These are phyloP conservation scores for Macrolepiota fuliginosa DNA, from an alignment of 768 basidiomycete species.

Conservation along the genomic window DNA sequence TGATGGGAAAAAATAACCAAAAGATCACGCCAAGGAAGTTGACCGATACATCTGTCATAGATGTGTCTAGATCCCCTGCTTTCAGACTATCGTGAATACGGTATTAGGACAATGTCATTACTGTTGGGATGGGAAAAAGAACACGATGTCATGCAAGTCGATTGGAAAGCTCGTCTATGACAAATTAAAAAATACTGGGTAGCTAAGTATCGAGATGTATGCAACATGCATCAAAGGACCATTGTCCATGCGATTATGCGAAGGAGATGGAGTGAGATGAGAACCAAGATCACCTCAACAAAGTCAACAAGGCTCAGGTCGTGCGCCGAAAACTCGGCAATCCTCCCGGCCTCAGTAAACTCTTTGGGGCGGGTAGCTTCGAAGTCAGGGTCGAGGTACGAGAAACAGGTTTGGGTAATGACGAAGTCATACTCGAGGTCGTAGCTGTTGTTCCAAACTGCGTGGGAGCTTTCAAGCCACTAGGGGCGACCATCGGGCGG, in stretches of 20 bases:
- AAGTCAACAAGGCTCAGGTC: background rate
- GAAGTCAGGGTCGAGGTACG: conserved; percentile 7
- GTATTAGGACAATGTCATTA: no score
- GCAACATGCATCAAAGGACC: background rate
- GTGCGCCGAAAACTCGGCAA: conserved; percentile 5
- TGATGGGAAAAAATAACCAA: no score
- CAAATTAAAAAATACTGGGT: no score
- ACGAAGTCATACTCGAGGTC: conserved; percentile 16
- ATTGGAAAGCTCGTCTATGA: no score
- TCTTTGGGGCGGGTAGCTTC: conserved; percentile 7
- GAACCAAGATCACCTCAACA: background rate
- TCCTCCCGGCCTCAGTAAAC: conserved; percentile 1
- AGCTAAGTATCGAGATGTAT: background rate
- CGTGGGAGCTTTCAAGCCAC: conserved; percentile 23
- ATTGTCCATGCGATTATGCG: background rate
- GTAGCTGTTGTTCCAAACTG: conserved; percentile 17
- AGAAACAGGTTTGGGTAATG: conserved; percentile 27
- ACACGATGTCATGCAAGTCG: no score
- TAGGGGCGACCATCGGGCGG: conserved; percentile 6
- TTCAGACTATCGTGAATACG: no score
- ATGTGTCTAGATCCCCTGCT: no score
- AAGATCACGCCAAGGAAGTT: no score
- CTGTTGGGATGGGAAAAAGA: no score
- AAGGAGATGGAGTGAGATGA: background rate
- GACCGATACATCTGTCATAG: no score